Base-by-base conservation (phyloP, 371 early-diverging fungal species). In the Haplosporangium sp. region DNA sequence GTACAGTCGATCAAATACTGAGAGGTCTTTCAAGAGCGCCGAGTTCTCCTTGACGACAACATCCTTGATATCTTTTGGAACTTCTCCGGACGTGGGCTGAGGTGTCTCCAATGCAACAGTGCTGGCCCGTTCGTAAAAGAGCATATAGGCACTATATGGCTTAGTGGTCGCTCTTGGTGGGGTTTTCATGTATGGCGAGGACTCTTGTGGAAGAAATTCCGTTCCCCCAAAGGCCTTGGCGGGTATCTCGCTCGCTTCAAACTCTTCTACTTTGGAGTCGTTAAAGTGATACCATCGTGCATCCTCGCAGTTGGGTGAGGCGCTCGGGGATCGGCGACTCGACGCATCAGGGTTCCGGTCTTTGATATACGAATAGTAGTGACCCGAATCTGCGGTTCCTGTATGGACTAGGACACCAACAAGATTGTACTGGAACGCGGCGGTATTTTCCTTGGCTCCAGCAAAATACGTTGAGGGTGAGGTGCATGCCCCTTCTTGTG, bases 381-480 rank as follows among this genome's bases (percentile, higher is more conserved):
- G 86, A 5, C 86, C 86, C 18, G 86, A 84, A 54, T 87, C 87
- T 5, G 87, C 88, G 5, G 86, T 87, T n/a, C 86, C 87, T 8
- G 84, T 85, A 48, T 86, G 86, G 5, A 86, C 86, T 4, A 86
- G 65, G 12, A 86, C 86, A 9, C 86, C 86, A 1, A 80, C 81
- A 11, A 86, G 75, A 23, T 85, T 76, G 60, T 84, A 84, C 61
- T 82, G 81, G 54, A 67, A 80, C 5, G 63, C 67, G 0, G 73
- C 73, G 2, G 61, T 23, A 40, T 72, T 69, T 16, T 65, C 64
- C 23, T 69, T 68, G 14, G 18, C 56, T 12, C 54, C 58, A 0
- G 58, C 51, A 14, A 40, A 51, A 38, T 54, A 46, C 4, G 63
- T 50, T 10, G 63, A 29, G 4, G 81, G 76, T 1, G 81, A 71